phyloP scores from a whole-genome alignment of 2,329 filamentous ascomycete species.

The Diaporthe sp. region DNA sequence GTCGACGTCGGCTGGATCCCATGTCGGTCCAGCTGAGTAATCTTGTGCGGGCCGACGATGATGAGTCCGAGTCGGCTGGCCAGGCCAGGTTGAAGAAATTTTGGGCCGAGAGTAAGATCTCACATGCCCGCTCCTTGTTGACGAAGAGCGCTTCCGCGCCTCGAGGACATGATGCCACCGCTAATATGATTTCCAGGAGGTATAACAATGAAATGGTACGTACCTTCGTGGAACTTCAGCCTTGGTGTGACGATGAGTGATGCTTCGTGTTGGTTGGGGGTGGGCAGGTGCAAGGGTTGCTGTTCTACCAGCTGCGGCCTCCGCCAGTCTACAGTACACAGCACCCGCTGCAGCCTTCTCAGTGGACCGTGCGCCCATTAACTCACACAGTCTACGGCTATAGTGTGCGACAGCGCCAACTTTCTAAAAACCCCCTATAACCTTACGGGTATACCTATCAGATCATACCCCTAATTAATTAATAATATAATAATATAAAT shows the following conservation, averaged over 20 bases:
- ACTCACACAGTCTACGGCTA: slow-evolving; percentile 1
- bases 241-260: neutral
- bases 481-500: too few relatives aligned
- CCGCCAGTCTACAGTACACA: neutral
- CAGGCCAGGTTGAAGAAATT: slow-evolving; percentile 13
- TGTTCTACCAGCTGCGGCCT: neutral
- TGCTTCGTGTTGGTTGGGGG: neutral
- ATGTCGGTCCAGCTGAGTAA: neutral
- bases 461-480: too few relatives aligned
- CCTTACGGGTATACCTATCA: too few relatives aligned
- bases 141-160: neutral
- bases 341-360: neutral
- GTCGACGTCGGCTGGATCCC: too few relatives aligned
- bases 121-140: neutral
- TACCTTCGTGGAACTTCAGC: slow-evolving; percentile 8
- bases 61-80: too few relatives aligned
- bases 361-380: slow-evolving; percentile 4
- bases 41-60: neutral
- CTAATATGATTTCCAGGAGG: neutral
- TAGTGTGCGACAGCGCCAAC: too few relatives aligned
- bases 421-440: too few relatives aligned
- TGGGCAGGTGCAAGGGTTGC: slow-evolving; percentile 4
- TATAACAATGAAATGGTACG: neutral
- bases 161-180: neutral
- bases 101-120: neutral